Evolutionary conservation across 306 rosid species (phyloP).

Genomic region (Gastrolobium bilobum): DNA sequence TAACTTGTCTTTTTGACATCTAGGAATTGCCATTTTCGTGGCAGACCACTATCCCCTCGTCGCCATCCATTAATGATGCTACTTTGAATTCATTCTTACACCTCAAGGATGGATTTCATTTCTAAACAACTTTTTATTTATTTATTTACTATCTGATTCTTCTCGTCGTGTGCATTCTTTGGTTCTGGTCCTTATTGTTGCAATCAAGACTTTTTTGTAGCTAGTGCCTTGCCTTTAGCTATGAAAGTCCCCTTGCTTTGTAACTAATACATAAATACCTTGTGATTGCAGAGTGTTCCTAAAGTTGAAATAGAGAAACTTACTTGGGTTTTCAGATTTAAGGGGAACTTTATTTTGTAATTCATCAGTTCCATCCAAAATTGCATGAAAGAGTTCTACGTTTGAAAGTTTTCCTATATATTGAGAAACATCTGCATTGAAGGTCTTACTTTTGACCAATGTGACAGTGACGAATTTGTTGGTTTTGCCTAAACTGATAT

Average conservation of each 20-base stretch:
- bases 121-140: neutral
- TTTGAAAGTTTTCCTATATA: neutral
- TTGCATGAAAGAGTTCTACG: neutral
- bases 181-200: neutral
- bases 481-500: neutral
- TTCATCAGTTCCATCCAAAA: neutral
- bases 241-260: neutral
- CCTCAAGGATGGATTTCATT: neutral
- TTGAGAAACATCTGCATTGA: neutral
- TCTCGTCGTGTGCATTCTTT: neutral
- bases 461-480: neutral
- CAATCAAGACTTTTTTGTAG: neutral
- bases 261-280: neutral
- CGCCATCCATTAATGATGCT: neutral
- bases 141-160: neutral
- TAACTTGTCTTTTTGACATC: slow-evolving; percentile 1
- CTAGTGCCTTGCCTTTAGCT: neutral
- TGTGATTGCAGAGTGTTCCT: neutral
- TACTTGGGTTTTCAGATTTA: neutral
- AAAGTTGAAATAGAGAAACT: neutral
- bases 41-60: neutral
- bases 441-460: neutral
- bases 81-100: slow-evolving; percentile 25
- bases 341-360: neutral
- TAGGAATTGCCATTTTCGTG: neutral